phyloP scores from a whole-genome alignment of 1,284 basidiomycete species.

The Pascua sp. region DNA sequence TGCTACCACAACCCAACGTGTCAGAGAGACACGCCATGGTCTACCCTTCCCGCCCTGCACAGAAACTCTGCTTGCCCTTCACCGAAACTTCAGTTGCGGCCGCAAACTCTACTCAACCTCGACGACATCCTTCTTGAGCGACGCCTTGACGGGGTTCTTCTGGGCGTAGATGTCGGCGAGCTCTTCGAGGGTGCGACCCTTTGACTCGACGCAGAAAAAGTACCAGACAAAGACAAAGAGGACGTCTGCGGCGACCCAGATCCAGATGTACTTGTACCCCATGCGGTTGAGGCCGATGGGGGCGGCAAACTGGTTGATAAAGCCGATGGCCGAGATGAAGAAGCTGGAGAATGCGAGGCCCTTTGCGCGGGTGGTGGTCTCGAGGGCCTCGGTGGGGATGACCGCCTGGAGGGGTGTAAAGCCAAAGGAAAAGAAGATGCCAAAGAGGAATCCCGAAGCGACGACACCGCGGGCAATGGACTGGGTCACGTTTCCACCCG shows the following conservation, averaged over 20 bases:
- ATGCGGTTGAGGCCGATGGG: conserved; percentile 54
- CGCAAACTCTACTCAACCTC: too few relatives aligned
- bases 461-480: not conserved
- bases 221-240: conserved; percentile 46
- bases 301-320: conserved; percentile 53
- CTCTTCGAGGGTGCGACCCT: conserved; percentile 44
- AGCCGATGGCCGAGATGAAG: conserved; percentile 55
- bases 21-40: too few relatives aligned
- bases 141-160: conserved; percentile 43
- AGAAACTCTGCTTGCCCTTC: too few relatives aligned
- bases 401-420: conserved; percentile 54
- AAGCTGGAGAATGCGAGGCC: conserved; percentile 56
- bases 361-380: conserved; percentile 60
- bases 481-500: not conserved
- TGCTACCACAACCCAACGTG: too few relatives aligned
- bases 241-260: conserved; percentile 44
- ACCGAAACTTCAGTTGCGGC: too few relatives aligned
- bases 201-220: conserved; percentile 47
- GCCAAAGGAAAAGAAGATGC: conserved; percentile 25
- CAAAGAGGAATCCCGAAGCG: conserved; percentile 1
- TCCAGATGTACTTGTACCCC: conserved; percentile 24
- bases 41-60: too few relatives aligned
- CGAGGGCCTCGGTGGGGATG: conserved; percentile 58
- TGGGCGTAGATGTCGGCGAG: conserved; percentile 47
- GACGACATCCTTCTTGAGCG: conserved; percentile 1